Conservation (phyloP, 371 early-diverging fungal genomes). For the Rhizopus arrhizus region DNA sequence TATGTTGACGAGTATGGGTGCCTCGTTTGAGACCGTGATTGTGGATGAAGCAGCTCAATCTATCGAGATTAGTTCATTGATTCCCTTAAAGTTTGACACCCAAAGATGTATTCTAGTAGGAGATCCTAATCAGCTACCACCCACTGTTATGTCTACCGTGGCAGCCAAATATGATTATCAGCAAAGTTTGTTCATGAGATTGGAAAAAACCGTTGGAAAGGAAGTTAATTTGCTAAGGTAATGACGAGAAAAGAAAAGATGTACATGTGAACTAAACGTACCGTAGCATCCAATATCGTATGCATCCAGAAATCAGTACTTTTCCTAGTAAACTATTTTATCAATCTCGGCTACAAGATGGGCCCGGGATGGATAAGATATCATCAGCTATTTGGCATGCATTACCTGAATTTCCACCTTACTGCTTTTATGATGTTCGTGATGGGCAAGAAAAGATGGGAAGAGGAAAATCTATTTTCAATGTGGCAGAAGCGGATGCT, state of each 20-base stretch:
- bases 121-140: conserved; percentile 97
- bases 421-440: conserved; percentile 75
- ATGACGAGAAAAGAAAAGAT: neutral
- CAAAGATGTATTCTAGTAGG: conserved; percentile 93
- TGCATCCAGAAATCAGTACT: conserved; percentile 92
- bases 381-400: conserved; percentile 81
- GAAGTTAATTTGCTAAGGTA: conserved; percentile 75
- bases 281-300: conserved; percentile 89
- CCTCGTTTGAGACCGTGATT: conserved; percentile 82
- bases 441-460: conserved; percentile 74
- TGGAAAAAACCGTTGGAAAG: conserved; percentile 66
- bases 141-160: conserved; percentile 82
- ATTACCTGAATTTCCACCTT: conserved; percentile 69
- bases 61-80: conserved; percentile 87
- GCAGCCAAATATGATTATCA: conserved; percentile 82
- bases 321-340: conserved; percentile 89
- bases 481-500: conserved; percentile 77
- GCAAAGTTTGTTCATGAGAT: conserved; percentile 86
- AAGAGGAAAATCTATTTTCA: conserved; percentile 75
- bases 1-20: conserved; percentile 60
- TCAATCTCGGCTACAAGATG: conserved; percentile 74
- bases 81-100: conserved; percentile 88
- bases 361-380: conserved; percentile 65
- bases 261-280: neutral
- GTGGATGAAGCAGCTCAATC: conserved; percentile 99